These are phyloP conservation scores for Byssothecium circinans DNA, from an alignment of 2,329 filamentous ascomycete species.

Conservation along the genomic window DNA sequence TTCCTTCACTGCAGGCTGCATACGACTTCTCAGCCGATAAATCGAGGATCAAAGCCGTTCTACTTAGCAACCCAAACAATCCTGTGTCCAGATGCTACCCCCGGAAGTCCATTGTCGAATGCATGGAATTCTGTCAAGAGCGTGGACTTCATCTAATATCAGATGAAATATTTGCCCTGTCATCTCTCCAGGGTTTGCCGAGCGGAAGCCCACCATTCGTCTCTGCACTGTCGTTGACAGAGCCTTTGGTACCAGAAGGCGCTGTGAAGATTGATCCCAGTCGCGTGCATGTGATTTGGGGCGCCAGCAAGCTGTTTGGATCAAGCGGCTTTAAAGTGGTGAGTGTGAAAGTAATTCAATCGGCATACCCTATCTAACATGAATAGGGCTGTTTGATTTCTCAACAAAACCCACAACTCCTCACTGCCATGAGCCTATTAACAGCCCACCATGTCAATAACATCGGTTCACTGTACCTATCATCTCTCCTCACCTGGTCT, in stretches of 20 bases:
- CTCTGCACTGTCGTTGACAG: slow-evolving; percentile 28
- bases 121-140: slow-evolving; percentile 39
- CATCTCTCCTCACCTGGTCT: slow-evolving; percentile 26
- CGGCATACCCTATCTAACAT: neutral
- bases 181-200: slow-evolving; percentile 11
- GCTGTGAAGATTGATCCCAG: slow-evolving; percentile 38
- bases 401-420: slow-evolving; percentile 31
- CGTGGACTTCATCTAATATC: slow-evolving; percentile 31
- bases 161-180: slow-evolving; percentile 31
- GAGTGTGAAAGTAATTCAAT: slow-evolving; percentile 5
- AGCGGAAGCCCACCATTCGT: slow-evolving; percentile 21
- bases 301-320: slow-evolving; percentile 34
- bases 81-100: slow-evolving; percentile 31
- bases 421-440: slow-evolving; percentile 20
- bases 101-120: slow-evolving; percentile 26
- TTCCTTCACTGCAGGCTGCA: slow-evolving; percentile 33
- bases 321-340: slow-evolving; percentile 32
- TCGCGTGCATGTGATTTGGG: slow-evolving; percentile 36
- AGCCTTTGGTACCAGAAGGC: slow-evolving; percentile 29
- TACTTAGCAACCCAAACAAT: slow-evolving; percentile 34
- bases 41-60: slow-evolving; percentile 33
- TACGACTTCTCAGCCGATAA: slow-evolving; percentile 32
- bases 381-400: slow-evolving; percentile 34
- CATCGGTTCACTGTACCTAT: slow-evolving; percentile 23
- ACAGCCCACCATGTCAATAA: slow-evolving; percentile 20